Base-by-base conservation (phyloP, 768 basidiomycete genomes). In the Leccinum obscurum region DNA sequence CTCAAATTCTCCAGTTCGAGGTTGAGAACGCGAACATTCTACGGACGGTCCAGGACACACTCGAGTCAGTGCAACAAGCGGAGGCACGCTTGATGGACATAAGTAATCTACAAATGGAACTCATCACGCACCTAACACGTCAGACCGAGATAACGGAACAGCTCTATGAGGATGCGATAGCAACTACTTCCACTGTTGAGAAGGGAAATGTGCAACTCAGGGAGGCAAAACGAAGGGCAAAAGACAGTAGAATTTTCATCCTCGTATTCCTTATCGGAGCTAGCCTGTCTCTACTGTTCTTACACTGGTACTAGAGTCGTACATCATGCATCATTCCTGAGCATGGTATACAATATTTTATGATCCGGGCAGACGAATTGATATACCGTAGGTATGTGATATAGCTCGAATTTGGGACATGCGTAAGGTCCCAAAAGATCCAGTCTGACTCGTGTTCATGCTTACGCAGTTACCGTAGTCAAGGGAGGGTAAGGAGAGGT, bases 101-200 rank as follows among this genome's bases (percentile, higher is more conserved):
- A 68, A 92, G 92, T 66, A 83, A 90, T 46, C 77, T 99, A 59
- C 97, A 99, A 79, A 88, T 91, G 77, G 92, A 98, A 74, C 81
- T 99, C 65, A 86, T 97, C 54, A 79, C 84, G 14, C 94, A 98
- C 71, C 81, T 99, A 44, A 89, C 90, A 37, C 83, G 80, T 68
- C 97, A 99, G 80, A 90, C 90, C 3, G 95, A 95, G 77, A 75
- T 95, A 65, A 94, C 95, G 10, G 95, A 98, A 68, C 87, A 93
- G 73, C 77, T 99, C 61, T 97, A 93, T 70, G 94, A 97, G 66
- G 96, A 99, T 69, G 95, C 94, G 9, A 88, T 97, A 56, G 85
- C 89, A 2, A 92, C 91, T 30, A 89, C 92, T 11, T 87, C 85
- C 8, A 90, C 87, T 52, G 88, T 98, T 41, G 90, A 91, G 66